These are phyloP conservation scores for Tolypocladium sp. DNA, from an alignment of 2,329 filamentous ascomycete species.

Conservation along the genomic window DNA sequence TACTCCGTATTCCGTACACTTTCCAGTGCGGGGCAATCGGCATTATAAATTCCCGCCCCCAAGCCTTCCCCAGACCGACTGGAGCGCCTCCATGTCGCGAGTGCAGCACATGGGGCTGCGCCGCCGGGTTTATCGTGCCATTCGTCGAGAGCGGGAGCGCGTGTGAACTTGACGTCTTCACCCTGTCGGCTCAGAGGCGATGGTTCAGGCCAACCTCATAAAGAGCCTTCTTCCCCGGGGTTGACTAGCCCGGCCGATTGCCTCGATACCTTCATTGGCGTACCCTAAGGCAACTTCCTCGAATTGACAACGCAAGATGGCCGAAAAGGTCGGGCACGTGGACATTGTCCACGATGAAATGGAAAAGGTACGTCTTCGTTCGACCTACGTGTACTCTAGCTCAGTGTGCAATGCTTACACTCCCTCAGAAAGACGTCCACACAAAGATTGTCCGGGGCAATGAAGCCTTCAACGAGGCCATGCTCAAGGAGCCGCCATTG, in stretches of 20 bases:
- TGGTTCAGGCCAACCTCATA: neutral
- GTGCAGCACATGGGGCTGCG: neutral
- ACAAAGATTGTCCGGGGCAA: neutral
- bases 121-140: neutral
- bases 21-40: neutral
- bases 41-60: neutral
- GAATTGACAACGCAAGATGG: neutral
- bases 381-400: neutral
- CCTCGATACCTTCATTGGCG: neutral
- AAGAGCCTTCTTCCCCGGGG: neutral
- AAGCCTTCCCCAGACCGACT: neutral
- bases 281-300: neutral
- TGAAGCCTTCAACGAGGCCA: neutral
- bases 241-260: neutral
- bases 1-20: neutral
- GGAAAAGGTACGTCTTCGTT: neutral
- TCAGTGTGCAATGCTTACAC: neutral
- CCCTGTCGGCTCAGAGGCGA: neutral
- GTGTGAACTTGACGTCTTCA: neutral
- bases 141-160: neutral
- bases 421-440: neutral
- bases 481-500: neutral
- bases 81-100: neutral
- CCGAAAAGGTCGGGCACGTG: neutral
- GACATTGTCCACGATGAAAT: neutral